A percentile compares a stretch with the other conserved stretches of the same genome.
Evolutionary conservation across 2,329 filamentous ascomycete species (phyloP).

Genomic region (Fusarium mangiferae): DNA sequence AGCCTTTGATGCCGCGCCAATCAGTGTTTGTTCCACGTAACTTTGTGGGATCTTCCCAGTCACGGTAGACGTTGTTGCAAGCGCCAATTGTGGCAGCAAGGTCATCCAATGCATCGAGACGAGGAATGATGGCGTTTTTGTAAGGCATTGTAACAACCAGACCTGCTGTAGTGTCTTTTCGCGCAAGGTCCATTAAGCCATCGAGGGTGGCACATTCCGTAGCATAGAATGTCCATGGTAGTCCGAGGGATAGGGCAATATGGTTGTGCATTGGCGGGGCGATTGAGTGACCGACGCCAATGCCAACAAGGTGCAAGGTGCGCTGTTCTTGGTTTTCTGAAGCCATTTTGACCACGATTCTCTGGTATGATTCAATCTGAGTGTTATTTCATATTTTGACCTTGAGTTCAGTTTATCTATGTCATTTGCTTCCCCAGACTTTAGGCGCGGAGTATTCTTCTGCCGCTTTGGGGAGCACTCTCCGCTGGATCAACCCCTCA

Average conservation of each 20-base stretch:
- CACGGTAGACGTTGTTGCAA: conserved; percentile 5
- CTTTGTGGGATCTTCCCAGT: background rate
- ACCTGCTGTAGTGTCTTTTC: background rate
- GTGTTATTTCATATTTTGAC: rapidly evolving
- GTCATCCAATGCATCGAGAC: background rate
- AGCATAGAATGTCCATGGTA: conserved; percentile 11
- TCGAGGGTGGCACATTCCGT: conserved; percentile 4
- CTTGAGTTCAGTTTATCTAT: background rate
- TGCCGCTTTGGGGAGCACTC: background rate
- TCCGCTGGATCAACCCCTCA: background rate
- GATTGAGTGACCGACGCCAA: conserved; percentile 15
- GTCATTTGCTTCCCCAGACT: background rate
- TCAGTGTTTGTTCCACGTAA: background rate
- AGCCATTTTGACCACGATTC: background rate
- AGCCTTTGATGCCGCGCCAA: background rate
- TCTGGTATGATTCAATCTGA: background rate
- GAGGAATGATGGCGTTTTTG: conserved; percentile 2
- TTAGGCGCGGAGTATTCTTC: background rate
- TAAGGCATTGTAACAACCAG: conserved; percentile 13
- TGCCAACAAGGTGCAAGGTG: conserved; percentile 4
- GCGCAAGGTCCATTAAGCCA: background rate
- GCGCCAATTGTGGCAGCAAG: background rate
- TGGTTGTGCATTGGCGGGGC: conserved; percentile 18
- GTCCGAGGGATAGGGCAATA: background rate
- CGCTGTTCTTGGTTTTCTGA: background rate